A percentile compares a stretch with the other conserved stretches of the same genome.
These are phyloP conservation scores for Schwanniomyces etchellsii DNA, from an alignment of 1,139 yeast genomes.

Conservation along the genomic window DNA sequence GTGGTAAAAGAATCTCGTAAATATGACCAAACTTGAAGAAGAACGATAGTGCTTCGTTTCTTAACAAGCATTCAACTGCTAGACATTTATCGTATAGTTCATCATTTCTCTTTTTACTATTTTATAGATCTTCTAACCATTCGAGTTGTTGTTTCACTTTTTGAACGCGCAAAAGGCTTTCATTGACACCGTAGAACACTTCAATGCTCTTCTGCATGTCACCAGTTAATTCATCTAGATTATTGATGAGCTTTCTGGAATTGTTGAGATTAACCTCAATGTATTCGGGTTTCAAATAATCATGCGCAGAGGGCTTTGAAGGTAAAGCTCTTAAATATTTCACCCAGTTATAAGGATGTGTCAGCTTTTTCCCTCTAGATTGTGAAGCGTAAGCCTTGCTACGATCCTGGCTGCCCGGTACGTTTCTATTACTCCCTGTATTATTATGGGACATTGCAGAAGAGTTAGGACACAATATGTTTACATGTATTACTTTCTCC, in stretches of 20 bases:
- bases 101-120: too few species aligned
- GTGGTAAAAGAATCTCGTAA: too few species aligned
- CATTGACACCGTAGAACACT: slow-evolving; percentile 20
- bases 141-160: slow-evolving; percentile 20
- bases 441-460: too few species aligned
- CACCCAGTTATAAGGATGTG: slow-evolving; percentile 22
- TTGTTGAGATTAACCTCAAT: slow-evolving; percentile 42
- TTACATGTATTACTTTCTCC: too few species aligned
- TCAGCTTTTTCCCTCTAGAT: background rate
- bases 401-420: background rate
- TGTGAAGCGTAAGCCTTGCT: background rate
- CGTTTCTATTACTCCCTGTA: too few species aligned
- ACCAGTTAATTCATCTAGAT: slow-evolving; percentile 21
- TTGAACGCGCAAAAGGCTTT: slow-evolving; percentile 21
- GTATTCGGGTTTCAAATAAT: slow-evolving; percentile 36
- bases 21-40: too few species aligned
- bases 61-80: too few species aligned
- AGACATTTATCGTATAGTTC: too few species aligned
- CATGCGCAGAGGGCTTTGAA: slow-evolving; percentile 31
- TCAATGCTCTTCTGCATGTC: slow-evolving; percentile 16
- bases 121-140: slow-evolving; percentile 18
- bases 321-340: slow-evolving; percentile 34
- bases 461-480: too few species aligned
- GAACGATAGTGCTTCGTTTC: too few species aligned
- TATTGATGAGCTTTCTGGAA: slow-evolving; percentile 33